Percentiles rank a stretch among this genome's conserved stretches.
phyloP scores from a whole-genome alignment of 176 grass and related monocot genomes.

The Aechmea fasciata region DNA sequence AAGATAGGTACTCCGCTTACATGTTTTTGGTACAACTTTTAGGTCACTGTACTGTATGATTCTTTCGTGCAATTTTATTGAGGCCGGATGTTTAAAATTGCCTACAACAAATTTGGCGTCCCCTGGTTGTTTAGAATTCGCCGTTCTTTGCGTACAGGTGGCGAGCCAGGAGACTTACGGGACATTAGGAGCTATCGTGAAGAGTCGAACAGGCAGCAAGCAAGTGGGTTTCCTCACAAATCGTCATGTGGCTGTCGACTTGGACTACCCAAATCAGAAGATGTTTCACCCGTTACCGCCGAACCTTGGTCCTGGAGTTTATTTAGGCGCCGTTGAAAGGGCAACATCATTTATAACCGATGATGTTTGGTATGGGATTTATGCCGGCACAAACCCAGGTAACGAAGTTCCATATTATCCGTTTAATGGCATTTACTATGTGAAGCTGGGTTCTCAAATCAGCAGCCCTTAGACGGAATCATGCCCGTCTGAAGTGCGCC shows the following conservation, averaged over 20 bases:
- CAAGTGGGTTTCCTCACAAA: conserved; percentile 97
- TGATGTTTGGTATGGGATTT: conserved; percentile 99
- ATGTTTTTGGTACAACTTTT: not conserved
- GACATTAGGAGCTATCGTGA: conserved; percentile 91
- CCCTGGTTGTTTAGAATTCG: conserved; percentile 14
- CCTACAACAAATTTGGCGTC: no score
- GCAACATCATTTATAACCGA: conserved; percentile 96
- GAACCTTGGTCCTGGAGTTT: conserved; percentile 97
- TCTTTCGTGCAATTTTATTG: no score
- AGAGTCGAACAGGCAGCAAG: conserved; percentile 76
- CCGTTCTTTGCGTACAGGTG: conserved; percentile 37
- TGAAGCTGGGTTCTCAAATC: conserved; percentile 8
- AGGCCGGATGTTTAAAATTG: no score
- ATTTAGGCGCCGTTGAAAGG: conserved; percentile 94
- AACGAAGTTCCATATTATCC: conserved; percentile 33
- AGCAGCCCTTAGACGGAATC: conserved; percentile 5
- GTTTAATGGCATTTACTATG: not conserved
- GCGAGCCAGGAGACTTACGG: conserved; percentile 97
- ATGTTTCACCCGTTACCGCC: conserved; percentile 98
- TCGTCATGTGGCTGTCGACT: conserved; percentile 84
- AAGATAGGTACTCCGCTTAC: not conserved
- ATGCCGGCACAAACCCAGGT: conserved; percentile 98
- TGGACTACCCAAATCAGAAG: conserved; percentile 98
- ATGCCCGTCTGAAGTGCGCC: not conserved
- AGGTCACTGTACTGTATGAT: not conserved